Conservation (phyloP, 2,329 filamentous ascomycete genomes). For the Ophioceras dolichostomum region DNA sequence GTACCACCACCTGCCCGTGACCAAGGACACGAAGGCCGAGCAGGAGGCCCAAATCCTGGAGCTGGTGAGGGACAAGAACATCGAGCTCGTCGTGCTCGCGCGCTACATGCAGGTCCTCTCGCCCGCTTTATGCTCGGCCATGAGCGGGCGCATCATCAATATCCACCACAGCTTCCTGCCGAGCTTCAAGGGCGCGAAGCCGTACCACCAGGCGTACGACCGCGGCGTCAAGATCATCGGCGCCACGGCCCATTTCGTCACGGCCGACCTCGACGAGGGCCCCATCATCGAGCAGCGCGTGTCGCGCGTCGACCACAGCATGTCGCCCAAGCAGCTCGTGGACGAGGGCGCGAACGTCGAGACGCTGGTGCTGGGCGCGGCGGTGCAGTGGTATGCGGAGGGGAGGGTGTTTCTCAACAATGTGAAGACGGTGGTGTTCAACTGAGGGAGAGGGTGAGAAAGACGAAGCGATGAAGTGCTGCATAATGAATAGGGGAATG, state of each 20-base stretch:
- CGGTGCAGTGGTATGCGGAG: slow-evolving; percentile 77
- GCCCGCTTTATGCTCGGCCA: slow-evolving; percentile 59
- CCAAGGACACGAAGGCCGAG: slow-evolving; percentile 60
- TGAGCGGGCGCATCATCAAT: slow-evolving; percentile 84
- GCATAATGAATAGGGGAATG: too few relatives aligned
- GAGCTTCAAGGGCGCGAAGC: slow-evolving; percentile 78
- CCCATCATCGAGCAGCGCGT: slow-evolving; percentile 83
- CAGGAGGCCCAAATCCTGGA: slow-evolving; percentile 64
- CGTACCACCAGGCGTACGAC: slow-evolving; percentile 80
- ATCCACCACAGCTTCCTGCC: slow-evolving; percentile 84
- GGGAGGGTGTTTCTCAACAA: slow-evolving; percentile 67
- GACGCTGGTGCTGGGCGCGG: slow-evolving; percentile 68
- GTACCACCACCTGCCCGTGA: slow-evolving; percentile 73
- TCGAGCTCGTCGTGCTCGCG: slow-evolving; percentile 71
- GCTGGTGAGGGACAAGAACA: slow-evolving; percentile 52
- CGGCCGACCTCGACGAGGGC: slow-evolving; percentile 72
- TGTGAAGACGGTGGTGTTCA: slow-evolving; percentile 69
- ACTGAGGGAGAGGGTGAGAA: too few relatives aligned
- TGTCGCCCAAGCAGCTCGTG: slow-evolving; percentile 64
- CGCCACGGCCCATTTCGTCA: slow-evolving; percentile 77
- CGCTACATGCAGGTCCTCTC: slow-evolving; percentile 83
- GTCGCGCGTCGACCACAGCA: slow-evolving; percentile 61
- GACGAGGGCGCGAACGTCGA: slow-evolving; percentile 76
- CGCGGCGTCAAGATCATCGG: slow-evolving; percentile 83
- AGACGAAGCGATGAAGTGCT: too few relatives aligned